Evolutionary conservation across 352 stramenopile species (phyloP).

Genomic region (Plasmopara viticola): DNA sequence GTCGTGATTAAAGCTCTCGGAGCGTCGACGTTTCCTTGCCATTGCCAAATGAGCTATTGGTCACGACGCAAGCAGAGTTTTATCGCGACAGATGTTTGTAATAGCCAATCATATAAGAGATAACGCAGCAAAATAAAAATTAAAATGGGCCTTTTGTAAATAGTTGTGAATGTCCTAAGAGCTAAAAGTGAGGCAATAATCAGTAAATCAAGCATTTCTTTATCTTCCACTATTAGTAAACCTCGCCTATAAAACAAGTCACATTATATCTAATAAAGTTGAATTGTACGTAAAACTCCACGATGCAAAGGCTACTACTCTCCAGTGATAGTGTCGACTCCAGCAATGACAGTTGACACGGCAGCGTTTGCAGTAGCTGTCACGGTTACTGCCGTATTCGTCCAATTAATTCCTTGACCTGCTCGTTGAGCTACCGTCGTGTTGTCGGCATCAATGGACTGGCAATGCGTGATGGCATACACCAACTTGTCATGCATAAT

Average conservation of each 20-base stretch:
- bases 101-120: background rate
- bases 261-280: too few relatives aligned
- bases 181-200: too few relatives aligned
- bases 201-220: too few relatives aligned
- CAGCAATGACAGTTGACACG: slow-evolving; percentile 61
- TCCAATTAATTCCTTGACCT: slow-evolving; percentile 84
- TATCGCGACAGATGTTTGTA: background rate
- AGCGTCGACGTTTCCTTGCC: slow-evolving; percentile 35
- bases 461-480: slow-evolving; percentile 86
- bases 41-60: slow-evolving; percentile 17
- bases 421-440: slow-evolving; percentile 83
- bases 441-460: slow-evolving; percentile 85
- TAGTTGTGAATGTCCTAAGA: too few relatives aligned
- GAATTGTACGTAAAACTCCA: too few relatives aligned
- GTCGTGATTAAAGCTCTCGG: slow-evolving; percentile 28
- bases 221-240: too few relatives aligned
- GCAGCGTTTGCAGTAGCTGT: slow-evolving; percentile 40
- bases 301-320: slow-evolving; percentile 5
- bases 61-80: background rate
- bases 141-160: too few relatives aligned
- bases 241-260: too few relatives aligned
- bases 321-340: slow-evolving; percentile 26
- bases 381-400: slow-evolving; percentile 29
- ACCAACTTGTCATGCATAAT: slow-evolving; percentile 81
- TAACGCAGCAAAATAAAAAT: too few relatives aligned